Base-by-base conservation (phyloP, 2,329 filamentous ascomycete species). In the Pyrenochaeta sp. region DNA sequence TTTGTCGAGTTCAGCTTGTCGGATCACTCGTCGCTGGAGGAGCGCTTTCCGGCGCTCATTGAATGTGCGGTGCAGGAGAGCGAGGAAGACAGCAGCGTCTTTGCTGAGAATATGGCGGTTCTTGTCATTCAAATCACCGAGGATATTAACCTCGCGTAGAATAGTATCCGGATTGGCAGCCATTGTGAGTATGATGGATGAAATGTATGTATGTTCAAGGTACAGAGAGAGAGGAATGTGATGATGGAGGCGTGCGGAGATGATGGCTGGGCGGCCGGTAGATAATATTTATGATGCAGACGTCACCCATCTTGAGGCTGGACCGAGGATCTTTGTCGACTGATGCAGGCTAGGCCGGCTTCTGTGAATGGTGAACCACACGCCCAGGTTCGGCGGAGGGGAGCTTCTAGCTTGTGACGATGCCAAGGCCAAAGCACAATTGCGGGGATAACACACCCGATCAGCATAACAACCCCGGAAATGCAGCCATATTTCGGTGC, bases 11-110 rank as follows among this genome's bases (percentile, higher is more conserved):
- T 97, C 93, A 66, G 90, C 89, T 82, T 98, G 95, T 73, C 94
- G 90, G 65, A 89, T 81, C 68, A 90, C 85, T 69, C 95, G 91
- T 71, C 92, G 88, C 80, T 97, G 89, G 49, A 99, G 87, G 37
- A 99, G 87, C 43, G 85, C 83, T 83, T 97, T 97, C 79, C 95
- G 91, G 50, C 89, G 94, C 61, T 78, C 81, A 78, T 98, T 96
- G 85, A 98, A 98, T 62, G 92, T 92, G 74, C 94, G 90, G 82
- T 99, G 95, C 71, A 99, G 87, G 61, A 97, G 88, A 32, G 94
- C 91, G 56, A 99, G 87, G 83, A 98, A 99, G 60, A 92, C 90
- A 62, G 91, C 88, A 50, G 94, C 94, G 63, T 96, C 86, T 68
- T 92, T 94, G 60, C 88, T 97, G 63, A 98, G 86, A 76, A 99